These are phyloP conservation scores for Amborella trichopoda DNA, from an alignment of 164 flowering plant species.

Conservation along the genomic window DNA sequence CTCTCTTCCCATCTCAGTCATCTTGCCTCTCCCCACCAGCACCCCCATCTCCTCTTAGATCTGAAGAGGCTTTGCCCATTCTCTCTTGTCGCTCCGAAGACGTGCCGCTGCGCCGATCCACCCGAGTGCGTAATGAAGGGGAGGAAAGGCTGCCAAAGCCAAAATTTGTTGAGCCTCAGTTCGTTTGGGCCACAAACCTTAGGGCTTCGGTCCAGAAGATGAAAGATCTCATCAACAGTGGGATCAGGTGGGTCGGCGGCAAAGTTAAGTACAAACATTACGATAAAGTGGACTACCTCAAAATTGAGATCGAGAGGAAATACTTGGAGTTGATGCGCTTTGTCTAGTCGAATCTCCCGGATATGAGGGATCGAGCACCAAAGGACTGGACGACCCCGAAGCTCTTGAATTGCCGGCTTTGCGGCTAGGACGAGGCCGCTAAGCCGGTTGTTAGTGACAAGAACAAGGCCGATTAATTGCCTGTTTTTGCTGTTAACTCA, in stretches of 20 bases:
- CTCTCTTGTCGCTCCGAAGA: too few species aligned
- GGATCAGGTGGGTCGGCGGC: constrained; percentile 27
- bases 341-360: constrained; percentile 7
- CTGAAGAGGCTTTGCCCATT: too few species aligned
- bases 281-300: constrained; percentile 18
- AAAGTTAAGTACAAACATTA: constrained; percentile 60
- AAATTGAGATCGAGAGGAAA: constrained; percentile 26
- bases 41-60: too few species aligned
- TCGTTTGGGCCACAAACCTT: constrained; percentile 25
- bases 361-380: constrained; percentile 50
- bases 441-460: constrained; percentile 33
- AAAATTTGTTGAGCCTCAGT: too few species aligned
- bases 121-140: too few species aligned
- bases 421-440: constrained; percentile 26
- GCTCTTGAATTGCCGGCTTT: constrained; percentile 25
- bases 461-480: constrained; percentile 40
- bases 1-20: too few species aligned
- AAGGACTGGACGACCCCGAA: constrained; percentile 32
- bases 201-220: constrained; percentile 5
- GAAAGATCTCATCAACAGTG: constrained; percentile 6
- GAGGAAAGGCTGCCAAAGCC: too few species aligned
- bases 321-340: constrained; percentile 19
- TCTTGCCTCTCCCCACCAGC: too few species aligned
- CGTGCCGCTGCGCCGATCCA: too few species aligned
- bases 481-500: constrained; percentile 33